Evolutionary conservation across 441 rosid species (phyloP).

Genomic region (Pelargonium fulgidum): DNA sequence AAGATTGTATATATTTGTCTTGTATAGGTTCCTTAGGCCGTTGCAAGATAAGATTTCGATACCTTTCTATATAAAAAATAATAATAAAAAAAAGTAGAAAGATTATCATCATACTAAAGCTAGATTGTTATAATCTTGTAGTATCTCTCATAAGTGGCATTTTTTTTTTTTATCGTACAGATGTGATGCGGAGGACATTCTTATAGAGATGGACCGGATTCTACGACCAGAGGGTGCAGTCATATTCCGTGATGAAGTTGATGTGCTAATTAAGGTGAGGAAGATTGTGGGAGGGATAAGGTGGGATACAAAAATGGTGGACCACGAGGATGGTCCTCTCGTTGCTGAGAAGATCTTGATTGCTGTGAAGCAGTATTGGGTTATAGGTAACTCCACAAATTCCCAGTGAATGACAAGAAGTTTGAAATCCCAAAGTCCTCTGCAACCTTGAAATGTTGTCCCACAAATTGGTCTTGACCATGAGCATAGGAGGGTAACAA

Average conservation of each 20-base stretch:
- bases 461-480: too few species aligned
- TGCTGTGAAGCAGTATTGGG: conserved; percentile 74
- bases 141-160: neutral
- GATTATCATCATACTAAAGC: neutral
- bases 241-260: conserved; percentile 61
- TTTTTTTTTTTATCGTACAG: conserved; percentile 24
- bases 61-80: too few species aligned
- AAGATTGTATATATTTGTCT: too few species aligned
- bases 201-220: conserved; percentile 70
- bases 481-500: too few species aligned
- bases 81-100: too few species aligned
- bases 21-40: too few species aligned
- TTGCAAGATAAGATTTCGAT: too few species aligned
- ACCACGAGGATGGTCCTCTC: conserved; percentile 71
- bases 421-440: too few species aligned
- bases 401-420: conserved; percentile 30
- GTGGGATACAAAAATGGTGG: conserved; percentile 65
- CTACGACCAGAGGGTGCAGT: conserved; percentile 73
- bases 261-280: conserved; percentile 52
- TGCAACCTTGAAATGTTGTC: too few species aligned
- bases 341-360: conserved; percentile 57
- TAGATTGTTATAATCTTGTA: neutral
- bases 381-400: conserved; percentile 55
- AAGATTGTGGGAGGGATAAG: conserved; percentile 55
- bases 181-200: conserved; percentile 59